Percentiles rank a stretch among this genome's conserved stretches.
These are phyloP conservation scores for Theileria annulata DNA, from an alignment of 169 alveolate species.

Conservation along the genomic window DNA sequence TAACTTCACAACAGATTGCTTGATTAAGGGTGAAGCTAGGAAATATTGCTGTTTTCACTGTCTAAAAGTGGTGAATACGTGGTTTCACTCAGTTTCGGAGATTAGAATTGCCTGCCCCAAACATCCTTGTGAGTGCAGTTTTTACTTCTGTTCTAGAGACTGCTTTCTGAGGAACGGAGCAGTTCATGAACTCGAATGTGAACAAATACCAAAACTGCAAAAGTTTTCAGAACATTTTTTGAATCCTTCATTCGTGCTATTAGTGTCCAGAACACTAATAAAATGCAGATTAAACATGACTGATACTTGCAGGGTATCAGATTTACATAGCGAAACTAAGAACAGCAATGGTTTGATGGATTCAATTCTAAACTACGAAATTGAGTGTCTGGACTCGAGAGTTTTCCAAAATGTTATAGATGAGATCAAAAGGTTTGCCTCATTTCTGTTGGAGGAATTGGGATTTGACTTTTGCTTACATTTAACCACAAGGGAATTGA, in stretches of 20 bases:
- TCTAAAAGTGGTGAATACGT: conserved; percentile 71
- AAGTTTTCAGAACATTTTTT: conserved; percentile 30
- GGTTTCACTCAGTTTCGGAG: conserved; percentile 56
- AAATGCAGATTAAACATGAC: conserved; percentile 54
- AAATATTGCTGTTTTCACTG: conserved; percentile 85
- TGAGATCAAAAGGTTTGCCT: conserved; percentile 67
- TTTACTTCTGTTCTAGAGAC: conserved; percentile 84
- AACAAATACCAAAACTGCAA: conserved; percentile 55
- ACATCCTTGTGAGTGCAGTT: conserved; percentile 84
- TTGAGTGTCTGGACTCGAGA: conserved; percentile 66
- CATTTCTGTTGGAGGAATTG: conserved; percentile 69
- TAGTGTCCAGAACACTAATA: conserved; percentile 46
- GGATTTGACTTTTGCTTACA: conserved; percentile 77
- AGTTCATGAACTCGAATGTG: conserved; percentile 85
- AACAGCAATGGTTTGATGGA: conserved; percentile 54
- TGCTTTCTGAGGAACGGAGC: conserved; percentile 82
- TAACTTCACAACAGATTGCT: neutral
- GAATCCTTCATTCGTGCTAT: conserved; percentile 40
- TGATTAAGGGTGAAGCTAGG: neutral
- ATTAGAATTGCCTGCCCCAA: conserved; percentile 77
- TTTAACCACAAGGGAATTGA: conserved; percentile 76
- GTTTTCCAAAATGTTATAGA: conserved; percentile 63
- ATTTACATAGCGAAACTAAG: conserved; percentile 44
- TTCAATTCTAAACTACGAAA: conserved; percentile 63
- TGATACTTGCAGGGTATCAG: conserved; percentile 64